Evolutionary conservation across 2,329 filamentous ascomycete species (phyloP), one percentile per base, ranked within the genome.

Genomic region (Lasiodiplodia citricola): DNA sequence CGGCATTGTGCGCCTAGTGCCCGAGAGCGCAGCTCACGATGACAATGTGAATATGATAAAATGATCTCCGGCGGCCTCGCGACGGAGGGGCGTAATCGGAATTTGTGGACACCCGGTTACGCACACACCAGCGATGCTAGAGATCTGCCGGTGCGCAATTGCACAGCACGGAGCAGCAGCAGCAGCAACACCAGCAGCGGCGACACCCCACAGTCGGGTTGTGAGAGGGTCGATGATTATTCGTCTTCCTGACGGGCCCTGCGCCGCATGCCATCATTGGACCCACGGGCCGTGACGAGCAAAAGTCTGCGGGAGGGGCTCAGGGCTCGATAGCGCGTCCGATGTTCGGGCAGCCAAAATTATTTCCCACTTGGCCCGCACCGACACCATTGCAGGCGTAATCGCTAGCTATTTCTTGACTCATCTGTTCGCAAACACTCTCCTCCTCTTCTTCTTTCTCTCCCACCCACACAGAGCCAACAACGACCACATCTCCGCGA

Each of bases 401-500:
- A 63, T 64, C 60, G 58, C 44, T n/a, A 21, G 38, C 44, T 64
- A 64, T 64, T 52, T 64, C 60, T 64, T 64, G 60, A 64, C 60
- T 64, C 60, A 64, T 64, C 16, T n/a, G 60, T 41, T 4, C 25
- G 25, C 18, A 44, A 50, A 4, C 41, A 35, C 25, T 28, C 47
- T 16, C 31, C 25, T 38, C 44, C n/a, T 28, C 60, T 28, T 37
- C 58, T 14, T 66, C 51, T 14, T 41, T 16, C 37, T n/a, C 28
- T 54, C 41, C 52, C 63, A 66, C 38, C 47, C 66, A 44, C 66
- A 44, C 60, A 16, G 44, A 68, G 31, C 66, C 37, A 41, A 63
- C 66, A 47, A 57, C 54, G 37, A 51, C 47, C 44, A 63, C 67
- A 68, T 64, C 58, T 57, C 54, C 60, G 67, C 67, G 67, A 68